Evolutionary conservation across 2,329 filamentous ascomycete genomes (phyloP), one percentile per base, ranked within the genome.

Genomic region (Curvularia eragrostidis): DNA sequence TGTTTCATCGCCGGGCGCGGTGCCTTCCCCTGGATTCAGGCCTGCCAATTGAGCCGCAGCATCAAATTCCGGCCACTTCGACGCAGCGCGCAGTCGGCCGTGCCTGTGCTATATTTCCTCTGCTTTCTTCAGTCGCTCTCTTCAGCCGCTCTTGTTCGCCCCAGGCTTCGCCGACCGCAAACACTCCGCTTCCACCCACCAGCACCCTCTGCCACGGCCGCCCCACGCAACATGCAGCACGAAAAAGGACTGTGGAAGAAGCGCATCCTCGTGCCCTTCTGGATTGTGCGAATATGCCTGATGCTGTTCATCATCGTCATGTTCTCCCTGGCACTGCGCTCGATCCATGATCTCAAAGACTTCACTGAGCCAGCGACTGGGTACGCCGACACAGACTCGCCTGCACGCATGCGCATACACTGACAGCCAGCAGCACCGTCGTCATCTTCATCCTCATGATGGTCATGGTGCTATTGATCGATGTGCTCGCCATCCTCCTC

Each of bases 191-290:
- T 12, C 23, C 21, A 23, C 39, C 19, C 19, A 19, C 26, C 43
- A n/a, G 3, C 24, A 15, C 5, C 32, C 18, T 43, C 41, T 24
- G 41, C 12, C 21, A 26, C 41, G 12, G 21, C 41, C 41, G 41
- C 41, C 41, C 23, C n/a, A 32, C 43, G 19, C 57, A 66, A 28
- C 48, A 73, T 73, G 68, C 60, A 66, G 36, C 59, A 60, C 38
- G 61, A 63, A 59, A 55, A 66, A 15, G 62, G 62, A 15, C 24
- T 67, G 10, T 78, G 74, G 75, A 72, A 76, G 63, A 77, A 76
- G 68, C 72, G 75, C 46, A 65, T 78, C 34, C 64, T 78, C 41
- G 59, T 78, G 10, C 75, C 76, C 3, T 72, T 76, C 52, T 78
- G 75, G 76, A 52, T 67, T 3, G 42, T 77, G 21, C 69, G 76